Percentiles rank a stretch among this genome's conserved stretches.
Evolutionary conservation across 2,329 filamentous ascomycete genomes (phyloP).

Genomic region (Neofusicoccum sp.): DNA sequence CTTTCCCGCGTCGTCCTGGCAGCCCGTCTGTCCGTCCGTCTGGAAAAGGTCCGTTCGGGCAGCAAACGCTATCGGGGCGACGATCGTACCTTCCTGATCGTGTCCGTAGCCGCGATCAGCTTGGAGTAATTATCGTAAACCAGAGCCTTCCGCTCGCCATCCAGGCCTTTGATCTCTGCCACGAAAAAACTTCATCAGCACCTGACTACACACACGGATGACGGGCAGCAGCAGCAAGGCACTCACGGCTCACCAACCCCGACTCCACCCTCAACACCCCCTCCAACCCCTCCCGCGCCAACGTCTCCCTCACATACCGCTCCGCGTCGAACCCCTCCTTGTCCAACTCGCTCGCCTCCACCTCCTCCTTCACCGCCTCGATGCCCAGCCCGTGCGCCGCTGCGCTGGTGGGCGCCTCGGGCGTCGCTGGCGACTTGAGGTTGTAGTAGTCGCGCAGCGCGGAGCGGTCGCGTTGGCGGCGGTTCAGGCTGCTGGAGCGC

Average conservation of each 20-base stretch:
- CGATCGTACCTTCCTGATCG: constrained; percentile 69
- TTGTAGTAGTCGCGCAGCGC: constrained; percentile 96
- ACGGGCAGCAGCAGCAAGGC: not conserved
- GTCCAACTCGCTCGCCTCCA: constrained; percentile 68
- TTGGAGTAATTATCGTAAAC: constrained; percentile 99
- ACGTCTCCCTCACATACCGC: constrained; percentile 62
- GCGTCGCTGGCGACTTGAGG: constrained; percentile 55
- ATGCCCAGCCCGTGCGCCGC: constrained; percentile 31
- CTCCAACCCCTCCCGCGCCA: constrained; percentile 63
- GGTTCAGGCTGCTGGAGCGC: constrained; percentile 30
- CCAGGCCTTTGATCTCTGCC: constrained; percentile 78
- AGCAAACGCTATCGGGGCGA: not conserved
- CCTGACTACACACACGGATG: not conserved
- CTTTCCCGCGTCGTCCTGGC: too few species aligned
- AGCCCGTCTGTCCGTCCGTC: too few species aligned
- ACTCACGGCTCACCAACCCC: constrained; percentile 56
- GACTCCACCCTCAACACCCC: constrained; percentile 70
- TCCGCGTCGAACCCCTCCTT: constrained; percentile 67
- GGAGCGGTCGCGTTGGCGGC: constrained; percentile 76
- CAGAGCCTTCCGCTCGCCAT: constrained; percentile 93
- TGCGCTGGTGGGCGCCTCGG: constrained; percentile 43
- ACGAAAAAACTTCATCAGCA: not conserved
- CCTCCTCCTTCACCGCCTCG: constrained; percentile 51
- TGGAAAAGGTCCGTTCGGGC: too few species aligned
- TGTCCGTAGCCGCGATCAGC: constrained; percentile 92